These are phyloP conservation scores for Tylopilus orsonianus DNA, from an alignment of 1,284 basidiomycete species.

Conservation along the genomic window DNA sequence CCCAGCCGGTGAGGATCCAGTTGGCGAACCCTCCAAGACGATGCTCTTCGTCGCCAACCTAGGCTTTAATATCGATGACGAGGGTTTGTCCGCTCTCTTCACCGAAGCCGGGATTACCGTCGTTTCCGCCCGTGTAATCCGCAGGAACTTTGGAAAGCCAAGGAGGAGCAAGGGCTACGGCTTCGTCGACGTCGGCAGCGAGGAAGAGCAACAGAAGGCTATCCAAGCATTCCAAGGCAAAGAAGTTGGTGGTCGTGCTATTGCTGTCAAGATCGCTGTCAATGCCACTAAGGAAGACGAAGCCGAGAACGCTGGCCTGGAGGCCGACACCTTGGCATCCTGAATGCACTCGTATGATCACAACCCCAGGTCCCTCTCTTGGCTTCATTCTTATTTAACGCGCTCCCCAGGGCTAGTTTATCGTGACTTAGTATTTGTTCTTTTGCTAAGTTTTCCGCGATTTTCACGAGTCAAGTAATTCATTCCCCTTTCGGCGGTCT, in stretches of 20 bases:
- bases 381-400: slow-evolving; percentile 35
- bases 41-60: slow-evolving; percentile 95
- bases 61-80: slow-evolving; percentile 87
- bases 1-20: slow-evolving; percentile 71
- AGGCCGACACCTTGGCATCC: slow-evolving; percentile 16
- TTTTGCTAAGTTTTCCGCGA: slow-evolving; percentile 35
- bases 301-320: slow-evolving; percentile 27
- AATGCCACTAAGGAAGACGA: slow-evolving; percentile 54
- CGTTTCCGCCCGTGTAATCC: slow-evolving; percentile 83
- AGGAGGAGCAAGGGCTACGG: slow-evolving; percentile 91
- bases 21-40: slow-evolving; percentile 79
- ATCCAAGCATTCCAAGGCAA: slow-evolving; percentile 80
- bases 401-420: slow-evolving; percentile 23
- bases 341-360: slow-evolving; percentile 21
- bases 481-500: slow-evolving; percentile 41
- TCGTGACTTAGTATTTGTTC: slow-evolving; percentile 37
- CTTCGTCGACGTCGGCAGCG: slow-evolving; percentile 86
- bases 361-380: slow-evolving; percentile 23
- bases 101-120: slow-evolving; percentile 79
- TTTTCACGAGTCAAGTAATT: slow-evolving; percentile 38
- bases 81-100: slow-evolving; percentile 74
- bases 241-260: slow-evolving; percentile 74
- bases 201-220: slow-evolving; percentile 84
- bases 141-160: slow-evolving; percentile 75
- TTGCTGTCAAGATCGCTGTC: slow-evolving; percentile 89